Evolutionary conservation across 2,329 filamentous ascomycete species (phyloP).

Genomic region (Cladorrhinum sp.): DNA sequence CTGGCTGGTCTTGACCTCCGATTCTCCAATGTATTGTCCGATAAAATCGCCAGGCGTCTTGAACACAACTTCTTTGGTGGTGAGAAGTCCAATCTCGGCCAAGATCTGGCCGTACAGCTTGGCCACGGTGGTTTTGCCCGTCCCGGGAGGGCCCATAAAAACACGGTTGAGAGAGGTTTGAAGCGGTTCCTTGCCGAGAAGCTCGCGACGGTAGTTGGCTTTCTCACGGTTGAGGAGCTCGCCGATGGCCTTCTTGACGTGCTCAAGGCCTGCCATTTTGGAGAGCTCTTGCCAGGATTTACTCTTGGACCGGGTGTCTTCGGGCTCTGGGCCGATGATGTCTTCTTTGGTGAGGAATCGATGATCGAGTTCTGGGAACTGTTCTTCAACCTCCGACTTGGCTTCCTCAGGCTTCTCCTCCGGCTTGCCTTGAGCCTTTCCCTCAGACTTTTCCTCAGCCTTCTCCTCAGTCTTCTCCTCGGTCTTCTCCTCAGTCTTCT

Average conservation of each 20-base stretch:
- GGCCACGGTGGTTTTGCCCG: constrained; percentile 62
- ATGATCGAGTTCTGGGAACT: constrained; percentile 41
- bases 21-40: constrained; percentile 50
- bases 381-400: background rate
- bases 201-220: constrained; percentile 55
- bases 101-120: constrained; percentile 61
- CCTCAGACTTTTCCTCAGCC: background rate
- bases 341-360: constrained; percentile 49
- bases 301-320: constrained; percentile 42
- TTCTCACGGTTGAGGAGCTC: constrained; percentile 49
- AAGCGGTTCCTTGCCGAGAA: constrained; percentile 48
- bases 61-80: constrained; percentile 56
- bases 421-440: background rate
- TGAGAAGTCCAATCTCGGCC: constrained; percentile 56
- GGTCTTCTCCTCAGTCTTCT: too few relatives aligned
- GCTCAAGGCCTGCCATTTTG: constrained; percentile 48
- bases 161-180: constrained; percentile 54
- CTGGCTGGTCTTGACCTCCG: constrained; percentile 55
- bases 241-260: constrained; percentile 52
- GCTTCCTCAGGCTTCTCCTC: background rate
- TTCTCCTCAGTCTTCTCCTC: too few relatives aligned
- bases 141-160: constrained; percentile 60
- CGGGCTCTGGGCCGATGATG: constrained; percentile 56
- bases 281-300: constrained; percentile 52
- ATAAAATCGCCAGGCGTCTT: constrained; percentile 61